Evolutionary conservation across 1,284 basidiomycete species (phyloP), one percentile per base, ranked within the genome.

Genomic region (Leccinum solheimii): DNA sequence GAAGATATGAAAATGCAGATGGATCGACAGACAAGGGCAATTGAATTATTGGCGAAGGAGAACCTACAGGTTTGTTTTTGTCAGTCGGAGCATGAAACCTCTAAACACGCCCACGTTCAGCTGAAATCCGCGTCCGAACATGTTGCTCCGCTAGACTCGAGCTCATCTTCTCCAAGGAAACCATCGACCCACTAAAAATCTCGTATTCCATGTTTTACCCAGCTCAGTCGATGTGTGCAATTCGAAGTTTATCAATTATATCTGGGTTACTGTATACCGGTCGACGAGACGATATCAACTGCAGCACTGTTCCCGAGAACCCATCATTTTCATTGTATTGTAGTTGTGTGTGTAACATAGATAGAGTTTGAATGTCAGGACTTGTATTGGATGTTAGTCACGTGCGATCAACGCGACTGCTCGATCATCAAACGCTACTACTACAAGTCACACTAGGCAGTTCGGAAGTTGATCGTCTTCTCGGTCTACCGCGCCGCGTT

Each of bases 1-100:
- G 72, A 72, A 60, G 68, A 65, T 34, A 70, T 75, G 72, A 76
- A 69, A 59, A 56, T 60, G 56, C 69, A 75, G 48, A 77, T 75
- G 72, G 66, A 73, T 49, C 67, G 68, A 57, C 73, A 75, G 56
- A 72, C 69, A 2, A 66, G 68, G 57, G 71, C 73, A 10, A 67
- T 75, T 8, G 72, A 76, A 32, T 19, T 63, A 43, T 56, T 75
- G 5, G 64, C 70, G 8, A 74, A 72, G 53, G 75, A 75, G 56
- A 77, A 77, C 52, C 50, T 52, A 55, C 65, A 74, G 70, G 74
- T 75, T 64, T 38, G 62, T 64, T 50, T 43, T 32, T 38, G 38
- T 53, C 38, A 36, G 34, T 30, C 21, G 21, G 57, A 32, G 48
- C 30, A 45, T 27, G 36, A 45, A 52, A 32, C 40, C 34, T 27